These are phyloP conservation scores for Puccinia hordei DNA, from an alignment of 1,284 basidiomycete species.

Conservation along the genomic window DNA sequence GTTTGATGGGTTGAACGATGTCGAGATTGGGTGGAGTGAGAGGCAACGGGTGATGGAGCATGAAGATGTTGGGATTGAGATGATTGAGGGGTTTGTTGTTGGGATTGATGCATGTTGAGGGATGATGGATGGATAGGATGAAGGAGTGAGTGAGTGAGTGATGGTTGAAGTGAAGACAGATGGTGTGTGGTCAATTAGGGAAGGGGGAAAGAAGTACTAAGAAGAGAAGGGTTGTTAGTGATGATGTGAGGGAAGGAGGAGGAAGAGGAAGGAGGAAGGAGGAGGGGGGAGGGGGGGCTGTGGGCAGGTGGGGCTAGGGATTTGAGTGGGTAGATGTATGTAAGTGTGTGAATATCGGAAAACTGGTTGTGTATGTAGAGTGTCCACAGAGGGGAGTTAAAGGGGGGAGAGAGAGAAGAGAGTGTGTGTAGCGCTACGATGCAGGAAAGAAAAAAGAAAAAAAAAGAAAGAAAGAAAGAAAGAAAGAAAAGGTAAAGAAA, in stretches of 20 bases:
- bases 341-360: too few species aligned
- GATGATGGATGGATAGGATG: neutral
- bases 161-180: neutral
- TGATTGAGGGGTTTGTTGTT: neutral
- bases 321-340: neutral
- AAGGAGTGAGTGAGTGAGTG: neutral
- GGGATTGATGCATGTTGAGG: constrained; percentile 10
- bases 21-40: constrained; percentile 16
- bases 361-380: too few species aligned
- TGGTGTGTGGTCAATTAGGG: neutral
- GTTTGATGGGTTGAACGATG: constrained; percentile 41
- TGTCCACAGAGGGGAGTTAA: too few species aligned
- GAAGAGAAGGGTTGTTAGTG: neutral
- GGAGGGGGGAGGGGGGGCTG: neutral
- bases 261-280: neutral
- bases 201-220: neutral
- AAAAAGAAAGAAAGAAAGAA: neutral
- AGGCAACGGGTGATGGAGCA: neutral
- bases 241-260: neutral
- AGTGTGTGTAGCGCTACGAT: neutral
- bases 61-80: constrained; percentile 11
- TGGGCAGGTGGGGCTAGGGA: neutral
- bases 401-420: neutral
- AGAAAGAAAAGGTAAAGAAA: neutral
- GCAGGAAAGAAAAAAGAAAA: neutral